These are phyloP conservation scores for Stagonosporopsis cucurbitacearum DNA, from an alignment of 2,329 filamentous ascomycete species.

Conservation along the genomic window DNA sequence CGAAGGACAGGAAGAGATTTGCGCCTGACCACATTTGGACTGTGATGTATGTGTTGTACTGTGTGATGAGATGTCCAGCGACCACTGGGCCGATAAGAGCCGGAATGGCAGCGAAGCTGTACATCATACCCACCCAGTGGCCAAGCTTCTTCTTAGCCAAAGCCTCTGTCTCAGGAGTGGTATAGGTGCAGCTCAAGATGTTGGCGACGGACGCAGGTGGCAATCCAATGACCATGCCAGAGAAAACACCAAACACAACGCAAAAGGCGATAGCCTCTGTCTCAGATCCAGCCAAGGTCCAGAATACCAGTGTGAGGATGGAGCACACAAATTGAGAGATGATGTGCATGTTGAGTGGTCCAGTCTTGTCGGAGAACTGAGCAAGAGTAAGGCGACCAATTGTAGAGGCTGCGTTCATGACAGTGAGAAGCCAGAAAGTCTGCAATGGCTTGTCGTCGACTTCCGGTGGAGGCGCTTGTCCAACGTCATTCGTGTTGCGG, in stretches of 20 bases:
- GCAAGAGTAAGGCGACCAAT: constrained; percentile 55
- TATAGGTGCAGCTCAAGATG: constrained; percentile 51
- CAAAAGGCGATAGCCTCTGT: constrained; percentile 55
- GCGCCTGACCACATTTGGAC: constrained; percentile 57
- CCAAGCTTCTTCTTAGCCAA: constrained; percentile 52
- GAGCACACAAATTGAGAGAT: constrained; percentile 51
- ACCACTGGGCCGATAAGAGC: constrained; percentile 57
- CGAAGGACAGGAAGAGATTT: constrained; percentile 50
- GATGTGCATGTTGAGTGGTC: constrained; percentile 56
- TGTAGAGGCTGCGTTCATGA: constrained; percentile 59
- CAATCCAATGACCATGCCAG: constrained; percentile 58
- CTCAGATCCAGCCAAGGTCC: constrained; percentile 51
- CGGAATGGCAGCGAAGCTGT: constrained; percentile 54
- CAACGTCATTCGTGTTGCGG: constrained; percentile 30
- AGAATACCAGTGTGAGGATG: constrained; percentile 53
- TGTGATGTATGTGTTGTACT: constrained; percentile 51
- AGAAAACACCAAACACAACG: constrained; percentile 56
- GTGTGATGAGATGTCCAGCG: constrained; percentile 54
- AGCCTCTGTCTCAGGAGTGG: constrained; percentile 31
- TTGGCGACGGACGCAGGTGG: constrained; percentile 58
- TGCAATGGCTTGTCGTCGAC: constrained; percentile 46
- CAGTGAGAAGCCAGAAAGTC: constrained; percentile 57
- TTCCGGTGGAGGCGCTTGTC: constrained; percentile 11
- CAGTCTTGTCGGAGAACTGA: constrained; percentile 54
- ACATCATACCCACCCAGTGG: constrained; percentile 63